These are phyloP conservation scores for Withania somnifera DNA, from an alignment of 305 asterid genomes.

Conservation along the genomic window DNA sequence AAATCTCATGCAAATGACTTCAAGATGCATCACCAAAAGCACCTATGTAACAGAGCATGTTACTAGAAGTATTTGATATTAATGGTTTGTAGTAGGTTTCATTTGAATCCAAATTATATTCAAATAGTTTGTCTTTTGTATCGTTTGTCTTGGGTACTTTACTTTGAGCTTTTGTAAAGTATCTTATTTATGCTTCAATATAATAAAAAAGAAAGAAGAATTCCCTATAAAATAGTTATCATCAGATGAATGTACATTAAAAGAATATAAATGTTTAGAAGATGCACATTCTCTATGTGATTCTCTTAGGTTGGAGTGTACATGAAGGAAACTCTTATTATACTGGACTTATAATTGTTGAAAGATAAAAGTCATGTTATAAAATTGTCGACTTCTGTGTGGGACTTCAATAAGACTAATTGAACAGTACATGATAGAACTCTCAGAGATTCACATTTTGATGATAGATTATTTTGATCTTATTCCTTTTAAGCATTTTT, in stretches of 20 bases:
- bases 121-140: not conserved
- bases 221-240: not conserved
- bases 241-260: not conserved
- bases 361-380: not conserved
- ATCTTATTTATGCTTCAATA: not conserved
- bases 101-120: not conserved
- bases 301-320: not conserved
- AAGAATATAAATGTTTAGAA: not conserved
- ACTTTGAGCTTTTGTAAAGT: not conserved
- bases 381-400: not conserved
- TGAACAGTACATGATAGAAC: not conserved
- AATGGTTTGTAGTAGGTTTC: not conserved
- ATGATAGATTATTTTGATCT: not conserved
- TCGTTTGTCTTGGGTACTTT: not conserved
- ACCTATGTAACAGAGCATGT: not conserved
- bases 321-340: not conserved
- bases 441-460: not conserved
- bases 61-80: not conserved
- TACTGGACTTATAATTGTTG: not conserved
- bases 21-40: not conserved
- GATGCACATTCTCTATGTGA: not conserved
- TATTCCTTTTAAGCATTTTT: conserved; percentile 4
- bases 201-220: not conserved
- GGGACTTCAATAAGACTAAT: not conserved
- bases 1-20: not conserved